Base-by-base conservation (phyloP, 2,329 filamentous ascomycete genomes). In the Pseudogymnoascus sp. region DNA sequence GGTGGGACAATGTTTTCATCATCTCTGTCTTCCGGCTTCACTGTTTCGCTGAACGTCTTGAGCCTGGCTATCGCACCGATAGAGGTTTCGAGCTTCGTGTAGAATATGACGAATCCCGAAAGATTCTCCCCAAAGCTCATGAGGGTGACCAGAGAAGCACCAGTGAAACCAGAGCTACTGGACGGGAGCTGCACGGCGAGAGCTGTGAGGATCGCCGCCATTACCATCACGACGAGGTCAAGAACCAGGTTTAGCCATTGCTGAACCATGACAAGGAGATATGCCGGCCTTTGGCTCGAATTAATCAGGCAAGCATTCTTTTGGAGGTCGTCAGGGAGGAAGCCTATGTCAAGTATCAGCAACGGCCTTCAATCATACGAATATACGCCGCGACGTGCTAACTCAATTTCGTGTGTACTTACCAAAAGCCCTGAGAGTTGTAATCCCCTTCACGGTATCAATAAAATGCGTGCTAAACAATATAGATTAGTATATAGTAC, bases 381-480 rank as follows among this genome's bases (percentile, higher is more conserved):
- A 55, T 3, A 17, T 31, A 33, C 13, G 13, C 31, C 27, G 7
- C 13, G 8, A 15, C 31, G 13, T n/a, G n/a, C 33, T 33, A 12
- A 17, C 9, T 9, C 5, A 5, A 55, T 4, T 44, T 33, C 48
- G 33, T 55, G 17, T 55, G 27, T 31, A 55, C 48, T 55, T 27
- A 55, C 75, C 74, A 64, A 78, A 79, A n/a, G 77, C 76, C 27
- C 77, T 71, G 3, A 80, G 67, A 3, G 76, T 79, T 1, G 71
- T 71, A 4, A 79, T 66, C 1, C 78, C 78, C 25, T 71, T 71
- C 5, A 78, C 70, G 12, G 73, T 74, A 65, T 79, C 78, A 9
- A 72, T 71, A 62, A 80, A 79, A 60, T 78, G 72, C 0, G 64
- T 63, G 35, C 64, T 65, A 44, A 36, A 36, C 1, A 7, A 27